Percentiles rank a stretch among this genome's conserved stretches.
These are phyloP conservation scores for Leishmania tarentolae DNA, from an alignment of 208 protist genomes.

Conservation along the genomic window DNA sequence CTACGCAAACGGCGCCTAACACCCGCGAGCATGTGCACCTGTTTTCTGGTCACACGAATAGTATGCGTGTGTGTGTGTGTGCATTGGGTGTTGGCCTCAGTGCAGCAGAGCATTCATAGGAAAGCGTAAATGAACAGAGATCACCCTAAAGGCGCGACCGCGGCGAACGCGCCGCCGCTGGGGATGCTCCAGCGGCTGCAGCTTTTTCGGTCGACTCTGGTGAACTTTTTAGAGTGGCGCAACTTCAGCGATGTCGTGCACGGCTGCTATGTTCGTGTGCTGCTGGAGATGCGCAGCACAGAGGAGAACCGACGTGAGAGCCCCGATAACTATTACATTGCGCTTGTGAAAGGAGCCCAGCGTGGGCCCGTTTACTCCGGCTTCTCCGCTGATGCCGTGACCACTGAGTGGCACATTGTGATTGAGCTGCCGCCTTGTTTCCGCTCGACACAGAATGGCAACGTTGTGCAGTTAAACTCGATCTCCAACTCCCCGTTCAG, in stretches of 20 bases:
- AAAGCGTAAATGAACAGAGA: slow-evolving; percentile 21
- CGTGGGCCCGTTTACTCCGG: slow-evolving; percentile 83
- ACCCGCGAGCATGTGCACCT: not conserved
- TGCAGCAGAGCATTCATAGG: not conserved
- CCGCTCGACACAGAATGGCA: slow-evolving; percentile 80
- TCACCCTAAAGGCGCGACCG: slow-evolving; percentile 9
- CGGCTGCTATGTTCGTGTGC: slow-evolving; percentile 90
- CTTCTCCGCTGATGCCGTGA: slow-evolving; percentile 81
- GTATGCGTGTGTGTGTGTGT: too few species aligned
- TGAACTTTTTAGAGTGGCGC: slow-evolving; percentile 85
- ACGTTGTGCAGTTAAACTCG: slow-evolving; percentile 91
- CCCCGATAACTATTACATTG: slow-evolving; percentile 90
- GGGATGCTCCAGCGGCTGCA: slow-evolving; percentile 80
- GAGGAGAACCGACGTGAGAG: slow-evolving; percentile 73
- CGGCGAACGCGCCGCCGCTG: slow-evolving; percentile 55
- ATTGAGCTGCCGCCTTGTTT: slow-evolving; percentile 92
- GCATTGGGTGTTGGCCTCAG: not conserved
- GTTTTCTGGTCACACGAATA: too few species aligned
- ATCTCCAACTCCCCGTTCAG: slow-evolving; percentile 91
- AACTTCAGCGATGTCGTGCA: slow-evolving; percentile 84
- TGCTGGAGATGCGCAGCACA: slow-evolving; percentile 86
- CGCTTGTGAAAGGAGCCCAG: slow-evolving; percentile 79
- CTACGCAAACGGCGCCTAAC: not conserved
- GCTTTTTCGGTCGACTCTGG: slow-evolving; percentile 86
- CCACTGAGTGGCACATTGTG: slow-evolving; percentile 88